Evolutionary conservation across 2,329 filamentous ascomycete species (phyloP), one percentile per base, ranked within the genome.

Genomic region (Exophiala sideris): DNA sequence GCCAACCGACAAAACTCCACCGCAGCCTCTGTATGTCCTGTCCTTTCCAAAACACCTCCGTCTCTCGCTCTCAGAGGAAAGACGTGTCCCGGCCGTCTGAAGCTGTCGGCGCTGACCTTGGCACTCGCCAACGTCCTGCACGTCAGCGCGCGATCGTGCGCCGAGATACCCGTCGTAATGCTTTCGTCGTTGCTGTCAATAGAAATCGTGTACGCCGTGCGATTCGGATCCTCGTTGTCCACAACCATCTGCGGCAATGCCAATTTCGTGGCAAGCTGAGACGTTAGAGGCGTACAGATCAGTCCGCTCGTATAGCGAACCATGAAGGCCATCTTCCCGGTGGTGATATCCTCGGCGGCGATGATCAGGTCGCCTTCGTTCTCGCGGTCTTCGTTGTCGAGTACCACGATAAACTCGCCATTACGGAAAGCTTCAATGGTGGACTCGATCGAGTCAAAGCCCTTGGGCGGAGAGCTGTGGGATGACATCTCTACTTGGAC

Each of bases 321-420:
- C 81, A 99, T 86, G 78, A 96, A 99, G 66, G 91, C 89, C 85
- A 95, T 95, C 75, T 97, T 92, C 62, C 88, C 82, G 20, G 91
- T 80, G 7, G 92, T 96, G 61, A 96, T 76, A 66, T 87, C 81
- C 63, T 90, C 78, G 59, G 91, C 92, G 62, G 94, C 89, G 68
- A 97, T 95, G 73, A 97, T 96, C 45, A 99, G 83, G 76, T 99
- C 94, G 72, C 91, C 94, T 80, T 99, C 94, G 72, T 99, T 99
- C 73, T 99, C 94, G 72, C 94, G 91, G 59, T 86, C 83, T 61
- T 90, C 85, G 64, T 89, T 88, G 77, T 99, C 94, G 67, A 99
- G 89, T 35, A 96, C 92, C 58, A 99, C 85, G 70, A 99, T 87
- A 80, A 97, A 97, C 69, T 97, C 86, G 72, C 90, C 91, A 72